Evolutionary conservation across 306 rosid species (phyloP).

Genomic region (Cicer bijugum): DNA sequence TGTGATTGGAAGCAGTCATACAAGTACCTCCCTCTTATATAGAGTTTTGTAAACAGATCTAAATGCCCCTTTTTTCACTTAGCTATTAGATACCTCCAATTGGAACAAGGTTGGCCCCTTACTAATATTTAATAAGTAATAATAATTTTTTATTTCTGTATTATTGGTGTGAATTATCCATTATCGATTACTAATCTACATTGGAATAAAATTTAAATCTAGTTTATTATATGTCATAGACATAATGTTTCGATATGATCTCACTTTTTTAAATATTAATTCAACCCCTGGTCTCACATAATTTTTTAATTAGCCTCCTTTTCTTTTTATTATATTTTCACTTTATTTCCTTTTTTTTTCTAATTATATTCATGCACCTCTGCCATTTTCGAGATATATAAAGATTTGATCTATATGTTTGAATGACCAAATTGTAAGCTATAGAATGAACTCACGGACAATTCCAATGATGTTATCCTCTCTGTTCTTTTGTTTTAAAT

Average conservation of each 20-base stretch:
- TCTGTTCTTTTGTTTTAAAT: constrained; percentile 4
- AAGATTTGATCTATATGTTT: background rate
- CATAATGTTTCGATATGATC: too few species aligned
- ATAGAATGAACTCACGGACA: constrained; percentile 11
- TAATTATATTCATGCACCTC: background rate
- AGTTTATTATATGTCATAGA: too few species aligned
- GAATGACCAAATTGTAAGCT: constrained; percentile 28
- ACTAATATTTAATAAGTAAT: background rate
- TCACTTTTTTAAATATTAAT: too few species aligned
- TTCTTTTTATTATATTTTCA: too few species aligned
- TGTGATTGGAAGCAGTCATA: constrained; percentile 49
- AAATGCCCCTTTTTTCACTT: constrained; percentile 1
- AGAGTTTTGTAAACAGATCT: constrained; percentile 41
- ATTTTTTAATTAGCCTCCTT: too few species aligned
- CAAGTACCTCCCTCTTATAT: constrained; percentile 57
- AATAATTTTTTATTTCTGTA: background rate
- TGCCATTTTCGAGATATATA: background rate
- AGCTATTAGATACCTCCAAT: constrained; percentile 18
- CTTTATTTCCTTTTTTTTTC: too few species aligned
- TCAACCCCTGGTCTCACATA: too few species aligned
- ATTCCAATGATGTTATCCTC: background rate
- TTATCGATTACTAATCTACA: too few species aligned
- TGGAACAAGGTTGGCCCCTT: constrained; percentile 19
- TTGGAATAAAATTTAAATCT: too few species aligned
- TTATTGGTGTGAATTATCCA: too few species aligned